Conservation (phyloP, 2,329 filamentous ascomycete species). For the Cladosporium sp. region DNA sequence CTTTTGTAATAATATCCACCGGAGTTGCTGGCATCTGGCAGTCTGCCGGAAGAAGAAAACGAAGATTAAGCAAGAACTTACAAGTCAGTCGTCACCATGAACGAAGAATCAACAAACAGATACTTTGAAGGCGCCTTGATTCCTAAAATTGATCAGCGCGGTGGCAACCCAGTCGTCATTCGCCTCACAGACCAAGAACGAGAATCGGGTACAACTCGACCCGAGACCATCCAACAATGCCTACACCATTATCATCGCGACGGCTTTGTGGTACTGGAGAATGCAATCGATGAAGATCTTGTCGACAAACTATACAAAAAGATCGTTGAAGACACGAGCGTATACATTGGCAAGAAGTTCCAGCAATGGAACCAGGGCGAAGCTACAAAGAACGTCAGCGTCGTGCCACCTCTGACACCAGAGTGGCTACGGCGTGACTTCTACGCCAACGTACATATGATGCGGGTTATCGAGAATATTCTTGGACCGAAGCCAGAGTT, state of each 20-base stretch:
- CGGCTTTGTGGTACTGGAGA: constrained; percentile 32
- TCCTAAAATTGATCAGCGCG: constrained; percentile 11
- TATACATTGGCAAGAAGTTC: constrained; percentile 13
- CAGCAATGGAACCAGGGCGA: constrained; percentile 22
- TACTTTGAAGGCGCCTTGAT: constrained; percentile 13
- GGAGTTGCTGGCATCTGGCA: too few relatives aligned
- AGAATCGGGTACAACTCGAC: constrained; percentile 3
- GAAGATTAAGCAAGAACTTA: too few relatives aligned
- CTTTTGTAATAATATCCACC: too few relatives aligned
- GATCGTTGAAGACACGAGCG: constrained; percentile 18
- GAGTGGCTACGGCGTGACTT: constrained; percentile 19
- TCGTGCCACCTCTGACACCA: constrained; percentile 17
- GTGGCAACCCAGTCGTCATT: constrained; percentile 14
- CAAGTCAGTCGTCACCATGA: too few relatives aligned
- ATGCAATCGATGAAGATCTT: constrained; percentile 22
- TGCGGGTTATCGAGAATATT: constrained; percentile 19
- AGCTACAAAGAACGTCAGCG: constrained; percentile 18
- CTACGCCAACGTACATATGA: constrained; percentile 20
- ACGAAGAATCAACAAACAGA: neutral
- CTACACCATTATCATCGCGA: constrained; percentile 25
- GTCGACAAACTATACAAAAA: constrained; percentile 17
- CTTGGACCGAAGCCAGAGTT: constrained; percentile 31
- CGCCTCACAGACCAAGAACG: constrained; percentile 14
- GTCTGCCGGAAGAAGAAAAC: too few relatives aligned
- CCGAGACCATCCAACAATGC: constrained; percentile 14